Percentiles rank a stretch among this genome's conserved stretches.
These are phyloP conservation scores for Penicillium coffeae DNA, from an alignment of 495 filamentous ascomycete genomes.

Conservation along the genomic window DNA sequence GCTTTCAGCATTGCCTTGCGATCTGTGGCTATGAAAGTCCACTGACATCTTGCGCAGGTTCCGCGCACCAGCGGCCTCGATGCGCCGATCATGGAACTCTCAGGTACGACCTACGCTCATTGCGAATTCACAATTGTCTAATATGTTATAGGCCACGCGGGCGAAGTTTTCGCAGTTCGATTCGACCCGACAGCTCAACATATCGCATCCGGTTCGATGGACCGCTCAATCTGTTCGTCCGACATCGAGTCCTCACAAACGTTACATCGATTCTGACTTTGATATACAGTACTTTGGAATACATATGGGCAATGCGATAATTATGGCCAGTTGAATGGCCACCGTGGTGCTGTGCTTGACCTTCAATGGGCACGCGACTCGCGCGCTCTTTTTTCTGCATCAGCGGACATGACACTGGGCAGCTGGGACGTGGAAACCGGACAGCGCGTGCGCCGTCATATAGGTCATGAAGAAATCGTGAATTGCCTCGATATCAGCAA, in stretches of 20 bases:
- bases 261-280: background rate
- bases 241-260: background rate
- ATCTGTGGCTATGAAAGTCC: background rate
- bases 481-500: slow-evolving; percentile 84
- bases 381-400: slow-evolving; percentile 84
- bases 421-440: slow-evolving; percentile 94
- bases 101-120: slow-evolving; percentile 49
- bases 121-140: slow-evolving; percentile 3
- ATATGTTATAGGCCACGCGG: slow-evolving; percentile 53
- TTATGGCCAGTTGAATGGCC: slow-evolving; percentile 80
- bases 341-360: slow-evolving; percentile 86
- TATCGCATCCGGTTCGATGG: slow-evolving; percentile 94
- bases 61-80: slow-evolving; percentile 82
- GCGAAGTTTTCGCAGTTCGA: slow-evolving; percentile 85
- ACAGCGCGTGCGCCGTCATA: slow-evolving; percentile 79
- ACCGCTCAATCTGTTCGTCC: slow-evolving; percentile 77
- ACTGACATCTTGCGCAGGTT: slow-evolving; percentile 48
- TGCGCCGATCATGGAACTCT: slow-evolving; percentile 92
- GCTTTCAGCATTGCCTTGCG: too few species aligned
- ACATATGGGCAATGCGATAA: slow-evolving; percentile 91
- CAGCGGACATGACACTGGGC: slow-evolving; percentile 84
- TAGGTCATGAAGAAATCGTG: slow-evolving; percentile 91
- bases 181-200: slow-evolving; percentile 85
- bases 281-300: slow-evolving; percentile 75
- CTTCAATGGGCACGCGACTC: slow-evolving; percentile 96